Conservation (phyloP, 805 yeast species). For the Blastobotrys terrestris region DNA sequence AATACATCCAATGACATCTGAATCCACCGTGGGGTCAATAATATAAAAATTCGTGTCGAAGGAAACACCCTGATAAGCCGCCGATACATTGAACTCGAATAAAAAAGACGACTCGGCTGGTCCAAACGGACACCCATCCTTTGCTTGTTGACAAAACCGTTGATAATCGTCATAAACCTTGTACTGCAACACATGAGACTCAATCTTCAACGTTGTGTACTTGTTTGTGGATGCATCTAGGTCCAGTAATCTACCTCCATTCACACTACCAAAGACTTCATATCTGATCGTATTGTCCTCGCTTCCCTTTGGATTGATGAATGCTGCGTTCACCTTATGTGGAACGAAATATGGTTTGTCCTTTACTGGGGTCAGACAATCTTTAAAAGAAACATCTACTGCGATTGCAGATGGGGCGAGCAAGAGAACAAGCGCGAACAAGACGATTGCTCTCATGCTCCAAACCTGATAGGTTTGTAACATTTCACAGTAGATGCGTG, state of each 20-base stretch:
- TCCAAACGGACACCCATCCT: slow-evolving; percentile 25
- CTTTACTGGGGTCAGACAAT: slow-evolving; percentile 3
- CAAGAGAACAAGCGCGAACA: not conserved
- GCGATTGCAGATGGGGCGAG: not conserved
- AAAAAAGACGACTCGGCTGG: slow-evolving; percentile 17
- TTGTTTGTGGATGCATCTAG: slow-evolving; percentile 19
- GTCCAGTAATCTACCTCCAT: slow-evolving; percentile 14
- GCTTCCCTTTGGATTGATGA: not conserved
- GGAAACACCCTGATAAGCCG: slow-evolving; percentile 20
- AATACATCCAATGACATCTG: slow-evolving; percentile 41
- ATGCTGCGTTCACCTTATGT: slow-evolving; percentile 3
- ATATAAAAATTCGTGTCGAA: slow-evolving; percentile 22
- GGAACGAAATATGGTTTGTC: slow-evolving; percentile 6
- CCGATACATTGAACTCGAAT: slow-evolving; percentile 14
- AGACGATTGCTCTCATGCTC: not conserved
- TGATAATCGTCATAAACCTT: slow-evolving; percentile 15
- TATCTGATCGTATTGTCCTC: slow-evolving; percentile 7
- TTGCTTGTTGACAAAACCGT: slow-evolving; percentile 24
- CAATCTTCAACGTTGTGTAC: slow-evolving; percentile 25
- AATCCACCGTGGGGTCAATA: slow-evolving; percentile 22
- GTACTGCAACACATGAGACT: slow-evolving; percentile 21
- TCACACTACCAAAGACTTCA: slow-evolving; percentile 13
- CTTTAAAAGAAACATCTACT: slow-evolving; percentile 4
- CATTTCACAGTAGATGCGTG: not conserved
- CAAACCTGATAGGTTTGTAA: not conserved